Percentiles rank a stretch among this genome's conserved stretches.
Conservation (phyloP, 2,329 filamentous ascomycete species). For the Xylariaceae sp. region DNA sequence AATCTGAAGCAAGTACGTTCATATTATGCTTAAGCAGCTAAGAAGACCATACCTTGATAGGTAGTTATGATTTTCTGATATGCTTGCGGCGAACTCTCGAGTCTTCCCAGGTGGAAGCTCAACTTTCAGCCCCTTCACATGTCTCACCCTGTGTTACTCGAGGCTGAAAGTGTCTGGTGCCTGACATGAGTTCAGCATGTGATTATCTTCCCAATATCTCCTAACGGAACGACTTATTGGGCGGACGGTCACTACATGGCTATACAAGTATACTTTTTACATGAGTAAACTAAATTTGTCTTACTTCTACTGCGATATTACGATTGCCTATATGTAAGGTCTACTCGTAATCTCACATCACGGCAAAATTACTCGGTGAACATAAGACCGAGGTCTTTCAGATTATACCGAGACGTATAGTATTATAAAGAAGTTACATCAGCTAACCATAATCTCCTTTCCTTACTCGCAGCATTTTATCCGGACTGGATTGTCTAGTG, state of each 20-base stretch:
- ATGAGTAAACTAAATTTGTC: too few species aligned
- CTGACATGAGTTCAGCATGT: slow-evolving; percentile 29
- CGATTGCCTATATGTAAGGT: neutral
- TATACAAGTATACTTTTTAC: neutral
- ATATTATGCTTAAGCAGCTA: too few species aligned
- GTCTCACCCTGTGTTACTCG: slow-evolving; percentile 16
- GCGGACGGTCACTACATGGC: neutral
- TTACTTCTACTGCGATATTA: neutral
- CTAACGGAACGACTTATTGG: slow-evolving; percentile 7
- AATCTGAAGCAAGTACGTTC: too few species aligned
- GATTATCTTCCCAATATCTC: slow-evolving; percentile 25
- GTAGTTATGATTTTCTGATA: too few species aligned
- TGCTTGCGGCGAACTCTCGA: too few species aligned
- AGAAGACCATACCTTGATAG: too few species aligned
- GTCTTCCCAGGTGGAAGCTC: too few species aligned
- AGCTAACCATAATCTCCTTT: neutral
- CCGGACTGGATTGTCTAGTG: neutral
- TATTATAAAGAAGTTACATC: neutral
- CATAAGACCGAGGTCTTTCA: neutral
- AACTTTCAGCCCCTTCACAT: slow-evolving; percentile 1
- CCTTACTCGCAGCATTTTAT: neutral
- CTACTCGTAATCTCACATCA: neutral
- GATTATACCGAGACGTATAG: neutral
- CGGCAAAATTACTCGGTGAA: neutral
- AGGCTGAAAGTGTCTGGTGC: slow-evolving; percentile 25